Evolutionary conservation across 2,329 filamentous ascomycete species (phyloP).

Genomic region (Diaporthe amygdali): DNA sequence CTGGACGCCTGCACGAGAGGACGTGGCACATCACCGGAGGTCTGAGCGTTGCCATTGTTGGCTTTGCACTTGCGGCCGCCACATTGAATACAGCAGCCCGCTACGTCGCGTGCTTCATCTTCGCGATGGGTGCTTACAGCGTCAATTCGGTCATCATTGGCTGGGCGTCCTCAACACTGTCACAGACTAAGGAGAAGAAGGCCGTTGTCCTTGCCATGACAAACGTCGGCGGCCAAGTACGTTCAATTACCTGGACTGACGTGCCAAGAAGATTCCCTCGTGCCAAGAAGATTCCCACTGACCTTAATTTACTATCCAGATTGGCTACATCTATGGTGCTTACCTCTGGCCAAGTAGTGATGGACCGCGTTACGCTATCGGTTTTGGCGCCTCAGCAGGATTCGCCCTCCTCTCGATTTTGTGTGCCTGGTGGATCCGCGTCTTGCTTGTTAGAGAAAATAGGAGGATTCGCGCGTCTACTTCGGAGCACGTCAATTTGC

Average conservation of each 20-base stretch:
- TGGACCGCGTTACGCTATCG: slow-evolving; percentile 30
- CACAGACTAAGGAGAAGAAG: slow-evolving; percentile 50
- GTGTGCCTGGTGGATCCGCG: slow-evolving; percentile 7
- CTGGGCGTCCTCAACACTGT: slow-evolving; percentile 46
- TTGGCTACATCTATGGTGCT: slow-evolving; percentile 43
- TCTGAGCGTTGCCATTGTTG: slow-evolving; percentile 43
- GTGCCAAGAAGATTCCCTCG: too few species aligned
- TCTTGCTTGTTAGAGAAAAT: not conserved
- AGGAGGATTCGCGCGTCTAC: not conserved
- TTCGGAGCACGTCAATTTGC: not conserved
- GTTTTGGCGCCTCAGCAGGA: slow-evolving; percentile 7
- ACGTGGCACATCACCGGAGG: slow-evolving; percentile 46
- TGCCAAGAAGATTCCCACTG: too few species aligned
- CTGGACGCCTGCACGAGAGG: slow-evolving; percentile 47
- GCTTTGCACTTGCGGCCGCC: slow-evolving; percentile 40
- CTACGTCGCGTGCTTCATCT: slow-evolving; percentile 41
- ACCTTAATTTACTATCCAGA: slow-evolving; percentile 30
- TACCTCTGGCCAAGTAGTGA: slow-evolving; percentile 44
- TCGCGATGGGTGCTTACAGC: slow-evolving; percentile 40
- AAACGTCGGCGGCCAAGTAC: slow-evolving; percentile 35
- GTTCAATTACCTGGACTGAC: not conserved
- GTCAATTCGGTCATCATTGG: slow-evolving; percentile 49
- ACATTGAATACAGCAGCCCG: slow-evolving; percentile 37
- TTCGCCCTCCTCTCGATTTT: slow-evolving; percentile 2
- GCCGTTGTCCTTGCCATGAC: slow-evolving; percentile 39